These are phyloP conservation scores for Penicillium psychrosexuale DNA, from an alignment of 2,329 filamentous ascomycete genomes.

Conservation along the genomic window DNA sequence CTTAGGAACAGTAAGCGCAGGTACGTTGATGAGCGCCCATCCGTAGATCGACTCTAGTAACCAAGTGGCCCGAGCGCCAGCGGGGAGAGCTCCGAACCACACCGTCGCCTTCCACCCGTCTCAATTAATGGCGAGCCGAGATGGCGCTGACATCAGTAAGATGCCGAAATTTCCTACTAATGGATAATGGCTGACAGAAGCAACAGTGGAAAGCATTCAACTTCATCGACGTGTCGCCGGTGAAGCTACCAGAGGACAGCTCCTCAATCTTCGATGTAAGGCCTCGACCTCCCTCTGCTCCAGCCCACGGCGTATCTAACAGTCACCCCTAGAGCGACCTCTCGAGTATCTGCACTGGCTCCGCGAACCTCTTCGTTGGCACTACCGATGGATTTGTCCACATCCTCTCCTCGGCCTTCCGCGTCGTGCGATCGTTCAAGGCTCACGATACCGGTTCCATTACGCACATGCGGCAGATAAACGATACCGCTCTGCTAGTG, in stretches of 20 bases:
- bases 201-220: conserved; percentile 95
- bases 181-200: not conserved
- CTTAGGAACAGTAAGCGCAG: no score
- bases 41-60: conserved; percentile 10
- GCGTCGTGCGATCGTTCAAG: conserved; percentile 78
- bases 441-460: conserved; percentile 75
- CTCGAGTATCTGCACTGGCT: conserved; percentile 79
- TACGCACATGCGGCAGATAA: conserved; percentile 88
- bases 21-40: no score
- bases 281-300: conserved; percentile 22
- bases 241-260: conserved; percentile 75
- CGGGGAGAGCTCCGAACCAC: conserved; percentile 21
- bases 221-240: conserved; percentile 93
- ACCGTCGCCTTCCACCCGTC: conserved; percentile 18
- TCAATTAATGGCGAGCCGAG: conserved; percentile 35
- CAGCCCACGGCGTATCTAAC: conserved; percentile 1
- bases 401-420: conserved; percentile 84
- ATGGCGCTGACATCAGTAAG: conserved; percentile 47
- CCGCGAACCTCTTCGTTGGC: conserved; percentile 85
- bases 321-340: conserved; percentile 59
- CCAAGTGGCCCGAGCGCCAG: conserved; percentile 18
- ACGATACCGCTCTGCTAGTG: conserved; percentile 79
- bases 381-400: conserved; percentile 81
- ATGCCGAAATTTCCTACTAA: no score
- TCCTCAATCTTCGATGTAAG: conserved; percentile 74